A percentile compares a stretch with the other conserved stretches of the same genome.
Evolutionary conservation across 108 stramenopile species (phyloP).

Genomic region (Skeletonema marinoi): DNA sequence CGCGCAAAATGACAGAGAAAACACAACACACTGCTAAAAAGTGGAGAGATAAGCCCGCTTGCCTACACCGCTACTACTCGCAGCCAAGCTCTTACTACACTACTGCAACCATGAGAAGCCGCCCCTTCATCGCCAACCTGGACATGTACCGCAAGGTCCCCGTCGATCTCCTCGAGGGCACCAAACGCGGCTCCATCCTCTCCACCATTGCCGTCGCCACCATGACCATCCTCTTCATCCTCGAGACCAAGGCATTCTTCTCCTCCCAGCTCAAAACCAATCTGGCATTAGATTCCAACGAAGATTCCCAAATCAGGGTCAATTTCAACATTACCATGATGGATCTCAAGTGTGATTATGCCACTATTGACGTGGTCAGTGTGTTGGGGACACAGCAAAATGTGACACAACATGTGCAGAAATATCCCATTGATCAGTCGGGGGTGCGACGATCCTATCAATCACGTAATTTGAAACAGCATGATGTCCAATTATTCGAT

Average conservation of each 20-base stretch:
- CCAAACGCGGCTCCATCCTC: conserved; percentile 63
- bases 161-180: conserved; percentile 82
- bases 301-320: conserved; percentile 64
- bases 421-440: conserved; percentile 91
- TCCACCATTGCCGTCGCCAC: conserved; percentile 62
- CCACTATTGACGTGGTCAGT: conserved; percentile 83
- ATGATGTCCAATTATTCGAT: conserved; percentile 84
- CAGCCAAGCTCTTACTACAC: not conserved
- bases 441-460: conserved; percentile 82
- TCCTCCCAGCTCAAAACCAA: conserved; percentile 57
- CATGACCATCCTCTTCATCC: conserved; percentile 80
- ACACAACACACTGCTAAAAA: too few species aligned
- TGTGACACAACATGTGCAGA: conserved; percentile 91
- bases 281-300: conserved; percentile 79
- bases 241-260: conserved; percentile 89
- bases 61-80: not conserved
- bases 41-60: not conserved
- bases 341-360: conserved; percentile 89
- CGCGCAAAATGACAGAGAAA: too few species aligned
- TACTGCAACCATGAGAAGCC: not conserved
- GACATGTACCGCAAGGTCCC: conserved; percentile 93
- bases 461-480: conserved; percentile 85
- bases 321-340: conserved; percentile 96
- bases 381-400: conserved; percentile 94
- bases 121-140: conserved; percentile 51